Evolutionary conservation across 1,139 yeast species (phyloP), one percentile per base, ranked within the genome.

Genomic region (Pneumocystis sp.): DNA sequence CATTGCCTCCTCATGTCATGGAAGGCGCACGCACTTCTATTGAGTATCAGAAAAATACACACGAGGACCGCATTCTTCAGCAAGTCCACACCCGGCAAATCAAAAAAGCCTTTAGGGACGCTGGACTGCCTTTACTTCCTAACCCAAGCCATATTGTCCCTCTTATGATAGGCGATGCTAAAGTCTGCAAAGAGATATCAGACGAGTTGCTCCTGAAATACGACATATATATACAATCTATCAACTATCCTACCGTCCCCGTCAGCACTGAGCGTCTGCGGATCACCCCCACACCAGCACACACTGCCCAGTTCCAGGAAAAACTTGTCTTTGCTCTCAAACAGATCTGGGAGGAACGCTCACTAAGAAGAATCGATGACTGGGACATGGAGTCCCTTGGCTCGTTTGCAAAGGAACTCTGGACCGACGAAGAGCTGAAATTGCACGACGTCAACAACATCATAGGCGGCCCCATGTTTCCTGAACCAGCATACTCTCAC

Each of bases 271-370:
- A 93, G 79, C 85, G 98, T 75, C 83, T 93, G 74, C 85, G 99
- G 78, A 86, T 93, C 74, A 93, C 98, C 25, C 97, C 99, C 65
- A 91, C 98, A 60, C 99, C 99, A 59, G 97, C 97, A 66, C 99
- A 93, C 76, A 83, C 84, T 42, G 81, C 84, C 67, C 87, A 86
- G 68, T 81, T 89, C 66, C 82, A 93, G 67, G 89, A 90, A 74
- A 82, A 85, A 70, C 82, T 93, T 72, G 81, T 93, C 68, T 82
- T 78, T 17, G 91, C 97, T 6, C 80, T 95, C 64, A 96, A 89
- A 72, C 82, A 83, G 64, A 90, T 91, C 37, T 93, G 93, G 79
- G 80, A 79, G 63, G 87, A 86, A 70, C 81, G 91, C 76, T 81
- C 80, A 67, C 82, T 93, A 75, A 84, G 85, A 75, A 86, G 95